Evolutionary conservation across 169 alveolate genomes (phyloP).

Genomic region (Cyclospora cayetanensis): DNA sequence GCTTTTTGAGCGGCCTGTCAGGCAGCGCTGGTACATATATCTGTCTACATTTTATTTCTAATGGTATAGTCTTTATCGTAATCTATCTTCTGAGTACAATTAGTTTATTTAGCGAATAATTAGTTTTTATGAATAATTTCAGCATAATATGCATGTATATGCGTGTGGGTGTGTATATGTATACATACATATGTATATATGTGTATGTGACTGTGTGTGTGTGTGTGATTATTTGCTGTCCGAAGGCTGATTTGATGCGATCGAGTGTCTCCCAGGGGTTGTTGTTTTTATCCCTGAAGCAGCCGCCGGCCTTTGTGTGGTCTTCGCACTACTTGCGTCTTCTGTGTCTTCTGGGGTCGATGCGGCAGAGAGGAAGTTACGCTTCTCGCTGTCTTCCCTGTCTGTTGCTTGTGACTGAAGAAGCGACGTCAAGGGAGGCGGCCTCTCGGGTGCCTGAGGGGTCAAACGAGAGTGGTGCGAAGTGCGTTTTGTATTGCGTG

Average conservation of each 20-base stretch:
- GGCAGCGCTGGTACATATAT: too few species aligned
- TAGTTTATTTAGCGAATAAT: too few species aligned
- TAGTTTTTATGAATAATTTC: too few species aligned
- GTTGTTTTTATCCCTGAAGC: neutral
- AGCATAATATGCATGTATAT: too few species aligned
- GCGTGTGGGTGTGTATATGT: neutral
- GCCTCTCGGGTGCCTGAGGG: neutral
- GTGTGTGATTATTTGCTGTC: neutral
- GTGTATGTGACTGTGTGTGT: neutral
- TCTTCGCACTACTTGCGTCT: neutral
- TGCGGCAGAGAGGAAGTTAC: neutral
- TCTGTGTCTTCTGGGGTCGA: neutral
- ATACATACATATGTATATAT: too few species aligned
- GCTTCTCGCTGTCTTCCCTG: neutral
- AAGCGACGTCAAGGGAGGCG: neutral
- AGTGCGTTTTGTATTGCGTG: neutral
- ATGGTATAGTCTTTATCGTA: too few species aligned
- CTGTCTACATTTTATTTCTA: too few species aligned
- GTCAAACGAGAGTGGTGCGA: neutral
- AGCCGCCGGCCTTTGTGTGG: neutral
- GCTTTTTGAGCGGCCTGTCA: too few species aligned
- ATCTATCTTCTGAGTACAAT: too few species aligned
- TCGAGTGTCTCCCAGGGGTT: neutral
- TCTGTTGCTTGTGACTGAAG: neutral
- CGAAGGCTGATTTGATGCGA: constrained; percentile 17